A percentile compares a stretch with the other conserved stretches of the same genome.
Evolutionary conservation across 192 early-diverging fungal genomes (phyloP).

Genomic region (Lunasporangiospora selenospora): DNA sequence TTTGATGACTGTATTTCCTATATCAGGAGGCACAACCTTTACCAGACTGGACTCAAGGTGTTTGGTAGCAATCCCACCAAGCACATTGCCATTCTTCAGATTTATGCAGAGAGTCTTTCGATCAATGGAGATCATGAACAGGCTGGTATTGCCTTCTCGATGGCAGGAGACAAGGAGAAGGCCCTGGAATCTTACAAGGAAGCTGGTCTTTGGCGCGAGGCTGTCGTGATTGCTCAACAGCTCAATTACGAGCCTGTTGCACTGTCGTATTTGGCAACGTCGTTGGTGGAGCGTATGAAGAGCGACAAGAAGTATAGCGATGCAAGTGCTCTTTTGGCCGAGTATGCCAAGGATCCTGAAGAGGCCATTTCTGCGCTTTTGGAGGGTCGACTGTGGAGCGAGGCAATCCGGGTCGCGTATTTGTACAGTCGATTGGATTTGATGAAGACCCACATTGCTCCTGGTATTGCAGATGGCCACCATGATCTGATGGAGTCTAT

Average conservation of each 20-base stretch:
- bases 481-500: constrained; percentile 67
- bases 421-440: constrained; percentile 67
- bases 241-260: constrained; percentile 54
- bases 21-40: constrained; percentile 69
- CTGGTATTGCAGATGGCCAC: constrained; percentile 65
- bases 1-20: constrained; percentile 71
- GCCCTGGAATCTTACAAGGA: constrained; percentile 66
- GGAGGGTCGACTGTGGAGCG: constrained; percentile 77
- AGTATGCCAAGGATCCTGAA: constrained; percentile 64
- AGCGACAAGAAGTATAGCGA: constrained; percentile 53
- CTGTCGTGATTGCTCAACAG: constrained; percentile 67
- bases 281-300: constrained; percentile 54
- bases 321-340: constrained; percentile 71
- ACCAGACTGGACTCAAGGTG: constrained; percentile 61
- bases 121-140: constrained; percentile 64
- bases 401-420: constrained; percentile 74
- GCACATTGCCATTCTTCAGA: constrained; percentile 50
- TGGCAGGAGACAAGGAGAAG: constrained; percentile 62
- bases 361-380: constrained; percentile 73
- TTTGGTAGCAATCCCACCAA: constrained; percentile 56
- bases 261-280: constrained; percentile 57
- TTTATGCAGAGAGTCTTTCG: constrained; percentile 73
- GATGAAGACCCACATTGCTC: constrained; percentile 76
- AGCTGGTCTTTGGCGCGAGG: constrained; percentile 69
- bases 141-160: constrained; percentile 65